Conservation (phyloP, 1,139 yeast species). For the Candida freyschussii region DNA sequence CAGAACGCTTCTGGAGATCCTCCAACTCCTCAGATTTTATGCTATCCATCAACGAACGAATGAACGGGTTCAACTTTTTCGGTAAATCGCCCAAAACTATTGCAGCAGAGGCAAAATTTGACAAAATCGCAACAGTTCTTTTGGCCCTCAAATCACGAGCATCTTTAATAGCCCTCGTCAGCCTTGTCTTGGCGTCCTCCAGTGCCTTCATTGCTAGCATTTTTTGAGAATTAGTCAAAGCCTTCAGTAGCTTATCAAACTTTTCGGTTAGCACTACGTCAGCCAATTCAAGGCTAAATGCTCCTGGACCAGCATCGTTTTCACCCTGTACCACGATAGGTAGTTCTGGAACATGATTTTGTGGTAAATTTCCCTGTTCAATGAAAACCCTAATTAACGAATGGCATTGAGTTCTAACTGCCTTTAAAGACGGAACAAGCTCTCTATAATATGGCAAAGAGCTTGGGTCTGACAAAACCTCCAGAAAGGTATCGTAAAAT, state of each 20-base stretch:
- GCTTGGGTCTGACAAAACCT: constrained; percentile 42
- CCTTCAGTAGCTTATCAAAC: constrained; percentile 58
- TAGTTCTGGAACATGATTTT: constrained; percentile 73
- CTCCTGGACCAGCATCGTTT: constrained; percentile 90
- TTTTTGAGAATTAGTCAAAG: constrained; percentile 67
- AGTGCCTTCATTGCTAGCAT: constrained; percentile 68
- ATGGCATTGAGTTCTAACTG: constrained; percentile 83
- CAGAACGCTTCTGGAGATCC: constrained; percentile 66
- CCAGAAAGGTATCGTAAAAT: constrained; percentile 35
- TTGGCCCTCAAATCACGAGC: constrained; percentile 51
- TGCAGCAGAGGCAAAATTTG: constrained; percentile 74
- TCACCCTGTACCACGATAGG: constrained; percentile 95
- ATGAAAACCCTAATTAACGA: constrained; percentile 75
- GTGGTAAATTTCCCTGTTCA: constrained; percentile 68
- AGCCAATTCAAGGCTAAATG: constrained; percentile 78
- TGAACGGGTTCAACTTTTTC: constrained; percentile 80
- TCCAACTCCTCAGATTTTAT: constrained; percentile 69
- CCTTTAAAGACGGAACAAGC: constrained; percentile 77
- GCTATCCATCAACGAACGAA: constrained; percentile 90
- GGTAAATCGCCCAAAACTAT: constrained; percentile 61
- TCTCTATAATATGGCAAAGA: constrained; percentile 66
- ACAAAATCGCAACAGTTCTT: constrained; percentile 60
- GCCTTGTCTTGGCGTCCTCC: constrained; percentile 74
- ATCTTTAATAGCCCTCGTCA: constrained; percentile 62
- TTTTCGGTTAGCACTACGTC: constrained; percentile 62